phyloP scores from a whole-genome alignment of 1,139 yeast species.

The Lodderomyces beijingensis region DNA sequence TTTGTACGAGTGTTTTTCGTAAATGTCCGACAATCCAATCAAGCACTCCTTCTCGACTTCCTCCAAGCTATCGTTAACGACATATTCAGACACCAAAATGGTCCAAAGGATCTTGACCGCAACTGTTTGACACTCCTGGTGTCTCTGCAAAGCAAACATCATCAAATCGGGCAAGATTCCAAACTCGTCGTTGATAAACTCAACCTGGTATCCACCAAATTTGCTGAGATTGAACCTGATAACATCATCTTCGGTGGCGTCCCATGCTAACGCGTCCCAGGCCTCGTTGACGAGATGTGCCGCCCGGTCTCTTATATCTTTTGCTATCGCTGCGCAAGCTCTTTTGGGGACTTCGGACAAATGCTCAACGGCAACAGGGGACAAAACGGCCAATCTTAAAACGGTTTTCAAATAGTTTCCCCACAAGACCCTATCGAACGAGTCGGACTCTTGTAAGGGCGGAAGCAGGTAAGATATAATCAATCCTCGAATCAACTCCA shows the following conservation, averaged over 20 bases:
- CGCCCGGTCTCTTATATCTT: slow-evolving; percentile 59
- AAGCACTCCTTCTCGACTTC: slow-evolving; percentile 58
- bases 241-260: slow-evolving; percentile 55
- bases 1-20: slow-evolving; percentile 50
- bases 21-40: slow-evolving; percentile 61
- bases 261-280: slow-evolving; percentile 77
- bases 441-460: slow-evolving; percentile 41
- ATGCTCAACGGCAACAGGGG: slow-evolving; percentile 60
- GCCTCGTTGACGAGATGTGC: slow-evolving; percentile 53
- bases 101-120: slow-evolving; percentile 73
- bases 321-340: slow-evolving; percentile 63
- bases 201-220: slow-evolving; percentile 72
- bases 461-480: slow-evolving; percentile 55
- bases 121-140: slow-evolving; percentile 56
- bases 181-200: slow-evolving; percentile 52
- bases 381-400: slow-evolving; percentile 48
- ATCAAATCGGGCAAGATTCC: slow-evolving; percentile 63
- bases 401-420: slow-evolving; percentile 59
- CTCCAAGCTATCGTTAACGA: slow-evolving; percentile 55
- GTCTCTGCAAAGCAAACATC: slow-evolving; percentile 66
- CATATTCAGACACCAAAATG: slow-evolving; percentile 62
- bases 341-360: slow-evolving; percentile 69
- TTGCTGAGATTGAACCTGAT: slow-evolving; percentile 57
- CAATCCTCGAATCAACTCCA: slow-evolving; percentile 55
- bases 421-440: slow-evolving; percentile 57